phyloP scores from a whole-genome alignment of 768 basidiomycete species.

The Tylopilus felleus region DNA sequence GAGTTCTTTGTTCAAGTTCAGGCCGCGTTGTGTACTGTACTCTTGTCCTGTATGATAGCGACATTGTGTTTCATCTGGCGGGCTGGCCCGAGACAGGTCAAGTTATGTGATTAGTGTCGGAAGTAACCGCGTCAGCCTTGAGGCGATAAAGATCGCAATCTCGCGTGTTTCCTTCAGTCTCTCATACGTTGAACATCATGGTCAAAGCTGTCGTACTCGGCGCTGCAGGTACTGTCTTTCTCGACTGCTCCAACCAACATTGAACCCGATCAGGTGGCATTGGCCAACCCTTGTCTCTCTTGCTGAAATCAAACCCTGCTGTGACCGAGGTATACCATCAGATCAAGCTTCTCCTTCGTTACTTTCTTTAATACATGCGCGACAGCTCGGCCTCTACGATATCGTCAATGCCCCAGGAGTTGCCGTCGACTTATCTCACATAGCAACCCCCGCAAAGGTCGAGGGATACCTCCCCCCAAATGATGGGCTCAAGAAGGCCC shows the following conservation, averaged over 20 bases:
- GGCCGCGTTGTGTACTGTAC: too few species aligned
- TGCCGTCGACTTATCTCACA: conserved; percentile 91
- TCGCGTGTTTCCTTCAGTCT: background rate
- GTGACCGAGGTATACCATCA: conserved; percentile 61
- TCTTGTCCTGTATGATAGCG: too few species aligned
- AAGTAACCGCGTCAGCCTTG: conserved; percentile 10
- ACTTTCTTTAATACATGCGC: background rate
- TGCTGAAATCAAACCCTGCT: conserved; percentile 82
- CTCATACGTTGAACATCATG: conserved; percentile 18
- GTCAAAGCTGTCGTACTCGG: conserved; percentile 92
- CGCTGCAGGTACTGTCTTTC: conserved; percentile 66
- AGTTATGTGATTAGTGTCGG: conserved; percentile 9
- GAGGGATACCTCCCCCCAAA: conserved; percentile 76
- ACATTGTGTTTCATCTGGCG: background rate
- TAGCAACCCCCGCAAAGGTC: conserved; percentile 83
- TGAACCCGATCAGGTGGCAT: conserved; percentile 68
- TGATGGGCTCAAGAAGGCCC: conserved; percentile 77
- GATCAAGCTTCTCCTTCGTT: background rate
- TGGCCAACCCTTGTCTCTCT: conserved; percentile 91
- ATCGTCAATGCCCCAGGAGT: conserved; percentile 98
- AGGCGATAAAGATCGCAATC: conserved; percentile 16
- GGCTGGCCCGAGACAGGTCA: too few species aligned
- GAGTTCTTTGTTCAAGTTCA: too few species aligned
- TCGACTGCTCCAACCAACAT: background rate
- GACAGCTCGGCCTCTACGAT: conserved; percentile 85